Evolutionary conservation across 2,329 filamentous ascomycete species (phyloP).

Genomic region (Hypoxylon sp.): DNA sequence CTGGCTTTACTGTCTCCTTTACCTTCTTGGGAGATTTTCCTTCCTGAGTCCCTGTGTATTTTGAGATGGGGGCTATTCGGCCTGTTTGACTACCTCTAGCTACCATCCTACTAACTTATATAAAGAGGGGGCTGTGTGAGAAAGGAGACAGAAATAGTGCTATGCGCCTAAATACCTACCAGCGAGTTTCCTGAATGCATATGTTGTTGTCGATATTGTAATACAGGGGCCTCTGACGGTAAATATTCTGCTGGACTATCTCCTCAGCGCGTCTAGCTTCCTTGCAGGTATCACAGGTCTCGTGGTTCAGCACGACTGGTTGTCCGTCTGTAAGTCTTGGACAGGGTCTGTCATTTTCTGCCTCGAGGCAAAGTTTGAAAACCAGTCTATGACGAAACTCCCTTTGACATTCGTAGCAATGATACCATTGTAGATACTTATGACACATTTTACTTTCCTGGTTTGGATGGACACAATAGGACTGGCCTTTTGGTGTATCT

Average conservation of each 20-base stretch:
- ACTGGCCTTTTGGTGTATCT: neutral
- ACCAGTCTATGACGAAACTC: conserved; percentile 13
- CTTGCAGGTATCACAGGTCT: conserved; percentile 36
- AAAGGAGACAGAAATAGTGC: neutral
- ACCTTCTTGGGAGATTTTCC: conserved; percentile 7
- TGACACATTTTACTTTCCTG: conserved; percentile 35
- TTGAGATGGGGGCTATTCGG: neutral
- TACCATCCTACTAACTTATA: neutral
- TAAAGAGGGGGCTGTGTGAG: too few species aligned
- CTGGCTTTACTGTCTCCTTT: neutral
- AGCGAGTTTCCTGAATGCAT: conserved; percentile 27
- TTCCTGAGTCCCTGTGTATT: neutral
- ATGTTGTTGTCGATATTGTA: conserved; percentile 7
- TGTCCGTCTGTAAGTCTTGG: neutral
- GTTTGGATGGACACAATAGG: conserved; percentile 5
- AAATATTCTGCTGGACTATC: conserved; percentile 34
- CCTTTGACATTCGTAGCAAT: conserved; percentile 42
- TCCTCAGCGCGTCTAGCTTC: conserved; percentile 37
- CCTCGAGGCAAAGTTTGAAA: conserved; percentile 22
- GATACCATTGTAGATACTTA: conserved; percentile 11
- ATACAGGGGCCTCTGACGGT: conserved; percentile 35
- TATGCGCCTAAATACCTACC: conserved; percentile 27
- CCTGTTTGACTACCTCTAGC: neutral
- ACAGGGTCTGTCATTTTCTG: conserved; percentile 21
- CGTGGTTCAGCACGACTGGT: conserved; percentile 15